Evolutionary conservation across 2,329 filamentous ascomycete genomes (phyloP), one percentile per base, ranked within the genome.

Genomic region (Beauveria medogensis): DNA sequence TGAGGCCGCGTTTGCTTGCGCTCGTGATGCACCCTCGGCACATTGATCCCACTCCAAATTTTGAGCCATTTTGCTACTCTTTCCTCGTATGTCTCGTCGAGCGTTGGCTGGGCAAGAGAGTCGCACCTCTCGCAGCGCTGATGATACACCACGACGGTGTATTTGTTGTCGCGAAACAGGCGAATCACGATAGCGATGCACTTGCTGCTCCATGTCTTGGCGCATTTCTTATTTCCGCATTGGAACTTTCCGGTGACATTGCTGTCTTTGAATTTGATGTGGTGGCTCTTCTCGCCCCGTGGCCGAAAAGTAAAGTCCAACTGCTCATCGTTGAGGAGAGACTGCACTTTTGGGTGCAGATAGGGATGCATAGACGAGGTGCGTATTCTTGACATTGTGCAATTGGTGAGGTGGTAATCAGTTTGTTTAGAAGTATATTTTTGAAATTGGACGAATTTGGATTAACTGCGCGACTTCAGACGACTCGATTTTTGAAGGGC

Each of bases 121-220:
- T 71, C 64, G 65, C 71, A 77, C 2, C 6, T 2, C 7, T 57
- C 65, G 67, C 75, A 78, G 1, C 68, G 69, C 59, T 77, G 75
- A 46, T 73, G 67, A 61, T 71, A 77, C 0, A 77, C 71, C 2
- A 67, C 47, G 0, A 68, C 74, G 55, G 76, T 74, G 65, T 77
- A 77, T 4, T 65, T 63, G 5, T 66, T 52, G 0, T 44, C 51
- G 0, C 26, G 28, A 47, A 73, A 77, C 41, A 66, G 60, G 9
- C 71, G 68, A 20, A 77, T 77, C 0, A 64, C 65, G 16, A 74
- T 70, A 7, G 70, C 63, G 18, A 77, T 70, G 34, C 44, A 64
- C 61, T 65, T 70, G 68, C 74, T 77, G 2, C 52, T 47, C 75
- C 74, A 75, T 18, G 62, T 63, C 0, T 30, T 26, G 10, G 20